phyloP scores from a whole-genome alignment of 805 yeast genomes.

The Yamadazyma tumulicola region DNA sequence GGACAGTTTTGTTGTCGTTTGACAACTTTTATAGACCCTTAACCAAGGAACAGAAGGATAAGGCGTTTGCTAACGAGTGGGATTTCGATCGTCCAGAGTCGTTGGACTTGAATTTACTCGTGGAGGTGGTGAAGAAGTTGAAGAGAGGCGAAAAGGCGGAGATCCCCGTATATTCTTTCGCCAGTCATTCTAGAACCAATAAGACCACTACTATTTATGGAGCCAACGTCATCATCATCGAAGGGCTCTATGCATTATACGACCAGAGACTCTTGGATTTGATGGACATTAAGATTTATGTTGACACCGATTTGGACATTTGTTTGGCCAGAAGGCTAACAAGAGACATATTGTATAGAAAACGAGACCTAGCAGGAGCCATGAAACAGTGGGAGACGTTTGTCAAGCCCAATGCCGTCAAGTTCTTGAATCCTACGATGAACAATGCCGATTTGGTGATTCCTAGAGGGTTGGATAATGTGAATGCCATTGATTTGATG shows the following conservation, averaged over 20 bases:
- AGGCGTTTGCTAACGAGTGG: constrained; percentile 66
- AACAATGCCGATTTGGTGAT: constrained; percentile 78
- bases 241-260: constrained; percentile 83
- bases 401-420: constrained; percentile 89
- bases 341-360: constrained; percentile 82
- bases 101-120: constrained; percentile 71
- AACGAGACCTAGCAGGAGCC: constrained; percentile 79
- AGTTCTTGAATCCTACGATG: constrained; percentile 72
- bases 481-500: constrained; percentile 74
- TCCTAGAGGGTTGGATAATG: constrained; percentile 87
- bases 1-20: constrained; percentile 87
- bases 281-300: constrained; percentile 85
- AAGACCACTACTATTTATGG: constrained; percentile 80
- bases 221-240: constrained; percentile 88
- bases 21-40: constrained; percentile 90
- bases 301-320: constrained; percentile 90
- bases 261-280: constrained; percentile 64
- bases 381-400: constrained; percentile 85
- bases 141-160: constrained; percentile 58
- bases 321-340: constrained; percentile 86
- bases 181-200: constrained; percentile 62
- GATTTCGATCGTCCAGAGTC: constrained; percentile 91
- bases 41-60: constrained; percentile 51
- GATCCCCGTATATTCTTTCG: constrained; percentile 56
- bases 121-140: constrained; percentile 58